Evolutionary conservation across 805 yeast species (phyloP).

Genomic region (Maudiozyma serrabonitensis): DNA sequence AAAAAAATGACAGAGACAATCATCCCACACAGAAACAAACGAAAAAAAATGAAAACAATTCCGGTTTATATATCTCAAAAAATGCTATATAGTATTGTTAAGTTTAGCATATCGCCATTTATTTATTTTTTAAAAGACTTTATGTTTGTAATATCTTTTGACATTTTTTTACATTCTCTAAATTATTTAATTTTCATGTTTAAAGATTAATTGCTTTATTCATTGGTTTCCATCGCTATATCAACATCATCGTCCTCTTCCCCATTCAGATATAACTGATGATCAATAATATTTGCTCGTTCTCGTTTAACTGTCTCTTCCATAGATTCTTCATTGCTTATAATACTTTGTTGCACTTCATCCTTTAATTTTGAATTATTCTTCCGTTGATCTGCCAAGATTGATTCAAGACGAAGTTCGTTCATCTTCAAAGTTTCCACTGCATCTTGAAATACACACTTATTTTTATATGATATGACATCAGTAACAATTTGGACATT

Average conservation of each 20-base stretch:
- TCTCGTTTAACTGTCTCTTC: not conserved
- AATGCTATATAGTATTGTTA: not conserved
- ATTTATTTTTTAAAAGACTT: too few species aligned
- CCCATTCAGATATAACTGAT: not conserved
- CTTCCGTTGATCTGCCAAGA: not conserved
- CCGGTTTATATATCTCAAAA: not conserved
- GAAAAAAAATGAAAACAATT: not conserved
- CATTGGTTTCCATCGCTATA: too few species aligned
- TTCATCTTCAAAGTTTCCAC: constrained; percentile 4
- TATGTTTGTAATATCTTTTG: too few species aligned
- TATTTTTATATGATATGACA: constrained; percentile 1
- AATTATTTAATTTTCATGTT: too few species aligned
- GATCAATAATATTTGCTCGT: not conserved
- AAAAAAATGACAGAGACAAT: too few species aligned
- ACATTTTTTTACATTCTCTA: too few species aligned
- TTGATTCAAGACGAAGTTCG: constrained; percentile 1
- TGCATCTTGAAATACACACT: constrained; percentile 6
- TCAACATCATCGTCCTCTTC: constrained; percentile 3
- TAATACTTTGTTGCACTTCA: constrained; percentile 2
- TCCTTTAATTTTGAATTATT: constrained; percentile 1
- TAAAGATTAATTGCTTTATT: too few species aligned
- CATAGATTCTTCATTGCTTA: not conserved
- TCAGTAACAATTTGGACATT: constrained; percentile 17
- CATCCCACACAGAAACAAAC: too few species aligned
- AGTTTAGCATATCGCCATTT: too few species aligned